Conservation (phyloP, 164 flowering plant genomes). For the Houttuynia cordata region DNA sequence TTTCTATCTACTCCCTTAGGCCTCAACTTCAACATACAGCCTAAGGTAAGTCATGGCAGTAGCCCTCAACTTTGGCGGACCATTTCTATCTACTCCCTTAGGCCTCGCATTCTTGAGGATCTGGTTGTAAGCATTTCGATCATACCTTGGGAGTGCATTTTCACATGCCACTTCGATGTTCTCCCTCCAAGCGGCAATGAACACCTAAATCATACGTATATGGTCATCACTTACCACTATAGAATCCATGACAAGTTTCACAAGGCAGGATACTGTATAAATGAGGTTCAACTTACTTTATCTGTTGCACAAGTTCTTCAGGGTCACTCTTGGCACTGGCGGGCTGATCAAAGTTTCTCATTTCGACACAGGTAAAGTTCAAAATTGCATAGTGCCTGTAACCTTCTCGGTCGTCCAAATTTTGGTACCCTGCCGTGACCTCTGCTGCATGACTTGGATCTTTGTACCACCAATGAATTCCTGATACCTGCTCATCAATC, state of each 20-base stretch:
- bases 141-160: slow-evolving; percentile 73
- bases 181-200: slow-evolving; percentile 70
- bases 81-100: slow-evolving; percentile 54
- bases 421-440: slow-evolving; percentile 74
- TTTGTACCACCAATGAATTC: slow-evolving; percentile 88
- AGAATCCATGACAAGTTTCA: too few species aligned
- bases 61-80: slow-evolving; percentile 42
- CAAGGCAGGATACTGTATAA: too few species aligned
- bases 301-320: slow-evolving; percentile 84
- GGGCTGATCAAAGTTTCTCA: slow-evolving; percentile 60
- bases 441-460: slow-evolving; percentile 63
- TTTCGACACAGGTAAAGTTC: slow-evolving; percentile 84
- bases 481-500: slow-evolving; percentile 43
- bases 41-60: too few species aligned
- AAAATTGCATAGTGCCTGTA: slow-evolving; percentile 61
- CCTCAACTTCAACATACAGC: too few species aligned
- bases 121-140: slow-evolving; percentile 50
- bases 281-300: slow-evolving; percentile 6
- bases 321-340: slow-evolving; percentile 52
- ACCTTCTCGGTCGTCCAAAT: slow-evolving; percentile 62
- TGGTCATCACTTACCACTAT: too few species aligned
- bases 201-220: slow-evolving; percentile 27
- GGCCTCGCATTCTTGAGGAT: slow-evolving; percentile 72
- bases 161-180: slow-evolving; percentile 66
- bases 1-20: slow-evolving; percentile 65